A percentile compares a stretch with the other conserved stretches of the same genome.
phyloP scores from a whole-genome alignment of 2,329 filamentous ascomycete genomes.

The Diaporthe caulivora region DNA sequence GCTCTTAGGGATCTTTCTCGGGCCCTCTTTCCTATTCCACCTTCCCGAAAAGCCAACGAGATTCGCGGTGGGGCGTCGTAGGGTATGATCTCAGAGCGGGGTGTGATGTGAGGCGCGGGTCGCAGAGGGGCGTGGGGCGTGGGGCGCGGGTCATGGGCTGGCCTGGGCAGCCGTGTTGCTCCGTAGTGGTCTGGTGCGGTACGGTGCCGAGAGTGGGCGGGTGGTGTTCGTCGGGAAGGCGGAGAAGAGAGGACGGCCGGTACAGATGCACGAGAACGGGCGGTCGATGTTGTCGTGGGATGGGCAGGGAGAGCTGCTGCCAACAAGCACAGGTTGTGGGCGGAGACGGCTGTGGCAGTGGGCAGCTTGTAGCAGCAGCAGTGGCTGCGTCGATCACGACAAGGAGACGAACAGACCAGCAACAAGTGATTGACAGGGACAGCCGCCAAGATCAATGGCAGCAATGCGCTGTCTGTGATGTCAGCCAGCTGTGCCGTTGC shows the following conservation, averaged over 20 bases:
- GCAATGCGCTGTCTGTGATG: neutral
- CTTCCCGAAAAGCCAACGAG: conserved; percentile 17
- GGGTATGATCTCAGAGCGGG: conserved; percentile 39
- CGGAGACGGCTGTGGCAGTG: neutral
- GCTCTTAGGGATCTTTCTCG: neutral
- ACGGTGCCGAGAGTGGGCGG: neutral
- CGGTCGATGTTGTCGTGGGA: neutral
- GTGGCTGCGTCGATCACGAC: conserved; percentile 2
- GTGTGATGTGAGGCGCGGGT: conserved; percentile 30
- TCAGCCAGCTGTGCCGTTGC: neutral
- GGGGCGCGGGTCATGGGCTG: conserved; percentile 25
- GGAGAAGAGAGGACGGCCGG: neutral
- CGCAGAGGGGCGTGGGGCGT: conserved; percentile 22
- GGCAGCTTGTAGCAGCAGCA: neutral
- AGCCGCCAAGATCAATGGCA: conserved; percentile 1
- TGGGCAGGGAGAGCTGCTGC: neutral
- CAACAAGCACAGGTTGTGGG: neutral
- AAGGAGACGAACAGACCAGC: neutral
- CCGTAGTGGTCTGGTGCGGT: neutral
- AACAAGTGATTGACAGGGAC: neutral
- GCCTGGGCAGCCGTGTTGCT: neutral
- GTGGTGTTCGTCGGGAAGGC: neutral
- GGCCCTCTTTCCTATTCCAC: neutral
- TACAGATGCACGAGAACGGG: too few species aligned
- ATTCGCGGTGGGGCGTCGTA: conserved; percentile 28